Evolutionary conservation across 2,329 filamentous ascomycete genomes (phyloP), one percentile per base, ranked within the genome.

Genomic region (Fusarium aywerte): DNA sequence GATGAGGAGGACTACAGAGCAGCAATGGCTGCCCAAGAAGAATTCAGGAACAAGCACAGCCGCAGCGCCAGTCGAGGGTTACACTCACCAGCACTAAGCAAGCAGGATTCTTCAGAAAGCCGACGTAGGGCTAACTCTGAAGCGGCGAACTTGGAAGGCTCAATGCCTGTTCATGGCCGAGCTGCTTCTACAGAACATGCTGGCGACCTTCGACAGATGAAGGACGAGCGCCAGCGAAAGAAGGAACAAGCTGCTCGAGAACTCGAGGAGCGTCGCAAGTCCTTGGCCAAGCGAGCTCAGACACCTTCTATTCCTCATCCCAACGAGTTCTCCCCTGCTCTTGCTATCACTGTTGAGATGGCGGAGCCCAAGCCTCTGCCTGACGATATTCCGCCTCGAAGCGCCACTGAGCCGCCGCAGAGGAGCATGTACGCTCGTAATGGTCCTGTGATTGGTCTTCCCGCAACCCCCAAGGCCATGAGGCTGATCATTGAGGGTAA

Each of bases 381-480:
- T 13, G 81, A 78, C 40, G 81, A 85, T 23, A 68, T 86, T 11
- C 83, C 84, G 3, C 81, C 81, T 25, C 85, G 90, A 53, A 90
- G 89, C 71, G 92, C 90, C 9, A 89, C 87, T 3, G 89, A 91
- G 62, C 86, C 88, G 3, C 83, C 81, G 3, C 79, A 78, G 60
- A 83, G 79, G 63, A 83, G 80, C 75, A 85, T 86, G 76, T 84
- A 83, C 63, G 81, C 82, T 32, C 69, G 76, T 16, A 79, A 74
- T 4, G 84, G 83, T 2, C 82, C 85, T 2, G 84, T 86, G 7
- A 85, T 95, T 50, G 94, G 93, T 1, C 85, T 97, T n/a, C 93
- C 95, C 15, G 92, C 93, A 3, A 97, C 94, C 1, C 94, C 95
- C 29, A 90, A 92, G 80, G 93, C 93, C 2, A 97, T 97, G 93